Base-by-base conservation (phyloP, 345 rosid species). In the Eucalyptus erythrocorys region DNA sequence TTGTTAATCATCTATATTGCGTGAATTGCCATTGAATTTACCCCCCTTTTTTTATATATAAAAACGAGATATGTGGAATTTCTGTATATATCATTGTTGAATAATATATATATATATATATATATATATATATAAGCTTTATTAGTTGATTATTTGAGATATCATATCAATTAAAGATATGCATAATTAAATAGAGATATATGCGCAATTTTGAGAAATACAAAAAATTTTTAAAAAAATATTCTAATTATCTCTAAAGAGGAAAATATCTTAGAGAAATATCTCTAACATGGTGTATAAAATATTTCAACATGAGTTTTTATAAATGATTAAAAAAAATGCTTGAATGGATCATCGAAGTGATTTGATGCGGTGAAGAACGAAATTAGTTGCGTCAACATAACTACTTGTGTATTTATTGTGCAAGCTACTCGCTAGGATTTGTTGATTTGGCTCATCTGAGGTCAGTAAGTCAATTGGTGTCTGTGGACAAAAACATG, bases 201-300 rank as follows among this genome's bases (percentile, higher is more conserved):
- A 34, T 34, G 42, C 2, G 0, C 6, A 32, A 32, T 68, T 32
- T 8, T 68, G 0, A 16, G 80, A 68, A 10, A 3, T 68, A 8
- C 10, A 16, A 0, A 68, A 15, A 3, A n/a, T 4, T 8, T 51
- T 51, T 0, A 0, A 3, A 32, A 10, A 16, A 4, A 55, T 34
- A 16, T 55, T 55, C 1, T 55, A 55, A 55, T 55, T 4, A 55
- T 55, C 30, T 24, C 6, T 55, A 68, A 8, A 32, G 21, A 34
- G 22, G 80, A 32, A 32, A 34, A 34, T 32, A 68, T 68, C 80
- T 68, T 68, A 32, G 43, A 68, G 80, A 66, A 32, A 16, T 68
- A 32, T 16, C 42, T 68, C 21, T n/a, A n/a, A 64, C 10, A n/a
- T 15, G 40, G 19, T 15, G 21, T 7, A 64, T n/a, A 64, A 10